Conservation (phyloP, 108 stramenopile species). For the Cylindrotheca closterium region DNA sequence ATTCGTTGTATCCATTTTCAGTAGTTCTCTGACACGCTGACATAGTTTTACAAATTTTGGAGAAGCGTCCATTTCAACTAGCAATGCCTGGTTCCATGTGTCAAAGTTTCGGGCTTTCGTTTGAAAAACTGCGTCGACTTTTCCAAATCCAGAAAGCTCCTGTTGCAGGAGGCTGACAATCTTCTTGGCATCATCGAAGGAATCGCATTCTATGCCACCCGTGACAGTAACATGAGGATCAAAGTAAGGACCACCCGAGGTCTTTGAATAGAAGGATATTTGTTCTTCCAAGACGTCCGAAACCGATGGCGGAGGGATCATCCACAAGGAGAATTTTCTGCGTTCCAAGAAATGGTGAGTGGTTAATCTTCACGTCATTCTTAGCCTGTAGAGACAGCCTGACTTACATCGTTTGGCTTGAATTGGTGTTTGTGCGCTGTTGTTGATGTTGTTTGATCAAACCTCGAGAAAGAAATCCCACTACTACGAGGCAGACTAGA, state of each 20-base stretch:
- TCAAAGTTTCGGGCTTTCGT: not conserved
- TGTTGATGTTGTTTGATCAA: too few species aligned
- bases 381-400: too few species aligned
- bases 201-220: constrained; percentile 5
- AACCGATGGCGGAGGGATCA: constrained; percentile 14
- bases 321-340: constrained; percentile 38
- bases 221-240: constrained; percentile 30
- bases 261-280: constrained; percentile 12
- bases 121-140: constrained; percentile 13
- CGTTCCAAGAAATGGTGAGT: too few species aligned
- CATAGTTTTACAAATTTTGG: constrained; percentile 15
- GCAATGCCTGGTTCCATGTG: constrained; percentile 34
- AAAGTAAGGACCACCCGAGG: constrained; percentile 18
- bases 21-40: constrained; percentile 2
- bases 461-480: too few species aligned
- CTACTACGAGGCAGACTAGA: too few species aligned
- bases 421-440: not conserved
- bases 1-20: constrained; percentile 8
- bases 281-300: not conserved
- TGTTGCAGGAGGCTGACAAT: constrained; percentile 3
- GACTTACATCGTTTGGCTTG: too few species aligned
- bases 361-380: too few species aligned
- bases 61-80: constrained; percentile 11
- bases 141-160: constrained; percentile 12
- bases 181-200: constrained; percentile 5